Conservation (phyloP, 2,329 filamentous ascomycete species). For the Fusarium sp. region DNA sequence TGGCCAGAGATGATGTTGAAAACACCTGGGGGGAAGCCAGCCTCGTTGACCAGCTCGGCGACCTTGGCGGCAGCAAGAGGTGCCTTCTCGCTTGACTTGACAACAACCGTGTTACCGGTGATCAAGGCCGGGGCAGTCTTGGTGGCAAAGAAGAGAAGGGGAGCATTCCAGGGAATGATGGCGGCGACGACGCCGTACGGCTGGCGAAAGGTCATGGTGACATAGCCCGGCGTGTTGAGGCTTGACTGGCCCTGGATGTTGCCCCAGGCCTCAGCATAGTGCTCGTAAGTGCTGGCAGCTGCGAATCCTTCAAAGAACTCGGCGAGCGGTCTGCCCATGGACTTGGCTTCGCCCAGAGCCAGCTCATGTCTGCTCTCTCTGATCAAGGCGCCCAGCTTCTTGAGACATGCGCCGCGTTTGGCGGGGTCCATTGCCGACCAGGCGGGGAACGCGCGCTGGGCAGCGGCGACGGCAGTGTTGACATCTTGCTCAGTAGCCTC, state of each 20-base stretch:
- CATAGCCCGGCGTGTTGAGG: conserved; percentile 63
- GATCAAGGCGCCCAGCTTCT: conserved; percentile 63
- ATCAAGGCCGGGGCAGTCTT: conserved; percentile 54
- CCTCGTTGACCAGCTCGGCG: conserved; percentile 74
- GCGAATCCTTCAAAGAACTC: conserved; percentile 54
- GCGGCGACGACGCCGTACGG: conserved; percentile 67
- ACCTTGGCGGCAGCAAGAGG: conserved; percentile 43
- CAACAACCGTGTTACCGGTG: conserved; percentile 38
- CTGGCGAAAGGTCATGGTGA: conserved; percentile 64
- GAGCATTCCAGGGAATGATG: conserved; percentile 74
- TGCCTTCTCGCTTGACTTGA: conserved; percentile 43
- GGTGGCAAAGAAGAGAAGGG: conserved; percentile 61
- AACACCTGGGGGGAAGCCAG: conserved; percentile 83
- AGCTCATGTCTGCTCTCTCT: conserved; percentile 59
- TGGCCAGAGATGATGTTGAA: conserved; percentile 82
- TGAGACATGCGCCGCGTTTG: conserved; percentile 59
- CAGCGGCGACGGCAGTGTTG: conserved; percentile 64
- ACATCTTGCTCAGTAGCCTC: conserved; percentile 65
- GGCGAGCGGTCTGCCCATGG: conserved; percentile 37
- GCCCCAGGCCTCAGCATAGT: conserved; percentile 59
- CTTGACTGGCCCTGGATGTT: conserved; percentile 62
- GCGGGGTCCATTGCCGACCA: conserved; percentile 61
- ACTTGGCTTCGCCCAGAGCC: conserved; percentile 48
- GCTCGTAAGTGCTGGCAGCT: conserved; percentile 56
- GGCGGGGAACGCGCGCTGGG: conserved; percentile 63